These are phyloP conservation scores for Gliomastix tumulicola DNA, from an alignment of 2,329 filamentous ascomycete species.

Conservation along the genomic window DNA sequence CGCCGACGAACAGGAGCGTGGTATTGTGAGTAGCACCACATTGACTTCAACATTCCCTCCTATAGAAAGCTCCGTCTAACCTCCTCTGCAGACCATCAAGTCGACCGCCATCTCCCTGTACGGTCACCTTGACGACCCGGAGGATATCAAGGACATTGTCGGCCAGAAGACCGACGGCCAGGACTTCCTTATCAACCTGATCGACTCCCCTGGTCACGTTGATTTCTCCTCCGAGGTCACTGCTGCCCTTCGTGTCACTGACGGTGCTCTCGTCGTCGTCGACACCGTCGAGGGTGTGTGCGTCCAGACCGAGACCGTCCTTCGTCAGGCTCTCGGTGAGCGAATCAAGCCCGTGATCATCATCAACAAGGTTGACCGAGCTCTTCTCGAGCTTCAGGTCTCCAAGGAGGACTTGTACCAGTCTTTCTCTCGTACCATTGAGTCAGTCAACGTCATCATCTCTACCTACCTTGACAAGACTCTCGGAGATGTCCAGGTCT, in stretches of 20 bases:
- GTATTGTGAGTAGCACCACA: too few relatives aligned
- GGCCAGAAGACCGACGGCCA: slow-evolving; percentile 81
- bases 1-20: slow-evolving; percentile 97
- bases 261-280: slow-evolving; percentile 98
- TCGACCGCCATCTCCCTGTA: slow-evolving; percentile 99
- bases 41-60: too few relatives aligned
- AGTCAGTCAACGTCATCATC: slow-evolving; percentile 99
- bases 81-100: too few relatives aligned
- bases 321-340: slow-evolving; percentile 98
- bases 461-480: slow-evolving; percentile 97
- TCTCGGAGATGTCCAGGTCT: slow-evolving; percentile 97
- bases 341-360: slow-evolving; percentile 99
- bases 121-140: slow-evolving; percentile 69
- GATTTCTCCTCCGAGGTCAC: slow-evolving; percentile 99
- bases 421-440: slow-evolving; percentile 98
- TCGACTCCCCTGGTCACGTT: slow-evolving; percentile 99
- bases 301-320: slow-evolving; percentile 99
- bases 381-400: slow-evolving; percentile 97
- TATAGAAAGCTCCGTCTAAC: too few relatives aligned
- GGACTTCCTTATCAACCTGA: slow-evolving; percentile 99
- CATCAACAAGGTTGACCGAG: slow-evolving; percentile 99
- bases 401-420: slow-evolving; percentile 99
- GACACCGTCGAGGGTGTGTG: slow-evolving; percentile 99
- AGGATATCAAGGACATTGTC: slow-evolving; percentile 92
- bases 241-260: slow-evolving; percentile 98